Percentiles rank a stretch among this genome's conserved stretches.
Evolutionary conservation across 2,329 filamentous ascomycete species (phyloP).

Genomic region (Diplocarpon mali): DNA sequence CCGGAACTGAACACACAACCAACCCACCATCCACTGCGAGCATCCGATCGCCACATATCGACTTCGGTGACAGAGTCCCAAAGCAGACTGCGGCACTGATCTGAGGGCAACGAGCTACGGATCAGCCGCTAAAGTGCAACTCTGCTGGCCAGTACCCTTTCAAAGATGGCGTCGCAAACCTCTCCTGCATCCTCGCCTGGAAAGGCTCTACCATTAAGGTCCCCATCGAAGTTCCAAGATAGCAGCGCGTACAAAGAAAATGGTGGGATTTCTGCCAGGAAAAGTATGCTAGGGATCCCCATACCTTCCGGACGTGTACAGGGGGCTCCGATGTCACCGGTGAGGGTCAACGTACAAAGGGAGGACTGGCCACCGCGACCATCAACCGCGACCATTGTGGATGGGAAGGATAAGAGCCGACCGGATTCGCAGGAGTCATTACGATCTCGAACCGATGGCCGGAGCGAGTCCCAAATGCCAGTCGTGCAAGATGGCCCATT

Average conservation of each 20-base stretch:
- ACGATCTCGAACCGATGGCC: constrained; percentile 7
- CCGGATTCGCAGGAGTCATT: constrained; percentile 12
- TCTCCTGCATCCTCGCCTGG: constrained; percentile 11
- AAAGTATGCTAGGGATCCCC: constrained; percentile 16
- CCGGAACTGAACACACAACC: too few relatives aligned
- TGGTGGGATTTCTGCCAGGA: constrained; percentile 8
- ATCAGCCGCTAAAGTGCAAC: too few relatives aligned
- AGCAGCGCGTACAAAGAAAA: constrained; percentile 21
- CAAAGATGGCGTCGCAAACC: constrained; percentile 18
- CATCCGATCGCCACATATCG: too few relatives aligned
- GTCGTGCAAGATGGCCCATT: constrained; percentile 21
- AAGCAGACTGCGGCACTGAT: too few relatives aligned
- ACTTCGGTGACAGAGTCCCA: too few relatives aligned
- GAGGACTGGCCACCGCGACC: constrained; percentile 42
- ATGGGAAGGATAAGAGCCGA: constrained; percentile 3
- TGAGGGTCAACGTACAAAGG: constrained; percentile 41
- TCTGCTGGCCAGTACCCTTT: not conserved
- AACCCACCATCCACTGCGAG: too few relatives aligned
- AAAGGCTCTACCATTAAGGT: constrained; percentile 10
- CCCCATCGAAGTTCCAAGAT: constrained; percentile 6
- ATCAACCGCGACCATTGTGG: constrained; percentile 42
- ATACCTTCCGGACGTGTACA: constrained; percentile 30
- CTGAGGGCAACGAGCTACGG: too few relatives aligned
- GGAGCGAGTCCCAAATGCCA: constrained; percentile 9
- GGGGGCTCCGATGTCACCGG: constrained; percentile 44